These are phyloP conservation scores for Coemansia sp. DNA, from an alignment of 192 early-diverging fungal species.

Conservation along the genomic window DNA sequence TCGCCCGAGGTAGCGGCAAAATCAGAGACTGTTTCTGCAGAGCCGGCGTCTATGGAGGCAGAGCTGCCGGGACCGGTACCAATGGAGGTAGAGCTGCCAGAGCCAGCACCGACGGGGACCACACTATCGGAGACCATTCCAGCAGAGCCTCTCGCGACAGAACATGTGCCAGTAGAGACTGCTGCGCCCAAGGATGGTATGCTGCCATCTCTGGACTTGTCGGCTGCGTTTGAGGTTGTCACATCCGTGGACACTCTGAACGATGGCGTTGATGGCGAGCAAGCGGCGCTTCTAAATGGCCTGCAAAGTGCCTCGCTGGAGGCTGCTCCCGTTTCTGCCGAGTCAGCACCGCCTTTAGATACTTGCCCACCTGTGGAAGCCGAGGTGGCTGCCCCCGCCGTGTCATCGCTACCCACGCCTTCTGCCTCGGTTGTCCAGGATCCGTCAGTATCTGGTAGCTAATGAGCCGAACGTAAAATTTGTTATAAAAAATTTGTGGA, in stretches of 20 bases:
- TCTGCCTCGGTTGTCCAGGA: background rate
- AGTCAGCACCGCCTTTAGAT: background rate
- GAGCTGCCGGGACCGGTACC: background rate
- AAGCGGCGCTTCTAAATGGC: conserved; percentile 1
- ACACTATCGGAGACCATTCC: background rate
- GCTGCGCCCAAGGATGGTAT: background rate
- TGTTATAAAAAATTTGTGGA: background rate
- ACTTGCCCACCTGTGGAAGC: background rate
- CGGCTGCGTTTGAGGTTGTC: background rate
- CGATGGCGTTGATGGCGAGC: background rate
- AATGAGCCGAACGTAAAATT: background rate
- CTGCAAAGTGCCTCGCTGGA: conserved; percentile 6
- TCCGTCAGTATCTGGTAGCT: background rate
- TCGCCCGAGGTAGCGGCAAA: background rate
- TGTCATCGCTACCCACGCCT: background rate
- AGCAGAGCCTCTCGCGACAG: background rate
- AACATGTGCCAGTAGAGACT: background rate
- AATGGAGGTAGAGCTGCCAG: background rate
- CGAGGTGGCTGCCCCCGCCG: background rate
- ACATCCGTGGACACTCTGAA: background rate
- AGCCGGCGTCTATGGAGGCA: conserved; percentile 3
- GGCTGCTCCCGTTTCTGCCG: background rate
- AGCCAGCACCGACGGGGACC: background rate
- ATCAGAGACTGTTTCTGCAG: background rate
- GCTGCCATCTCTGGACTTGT: background rate